Base-by-base conservation (phyloP, 352 stramenopile genomes). In the Paralagenidium karlingii region DNA sequence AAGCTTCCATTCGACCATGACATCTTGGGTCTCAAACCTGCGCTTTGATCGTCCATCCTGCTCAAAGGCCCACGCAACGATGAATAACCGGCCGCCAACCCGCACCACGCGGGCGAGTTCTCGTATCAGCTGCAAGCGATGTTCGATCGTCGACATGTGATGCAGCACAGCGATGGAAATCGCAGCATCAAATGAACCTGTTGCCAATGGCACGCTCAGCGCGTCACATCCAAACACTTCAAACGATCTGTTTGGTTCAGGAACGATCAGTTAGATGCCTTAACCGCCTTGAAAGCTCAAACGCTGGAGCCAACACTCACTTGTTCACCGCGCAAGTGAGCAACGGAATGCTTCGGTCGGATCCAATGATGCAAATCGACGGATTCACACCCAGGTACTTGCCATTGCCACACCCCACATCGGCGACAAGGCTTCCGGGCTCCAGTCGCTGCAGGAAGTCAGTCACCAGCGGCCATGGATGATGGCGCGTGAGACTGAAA, bases 1-100 rank as follows among this genome's bases (percentile, higher is more conserved):
- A 3, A 90, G 60, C 40, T 90, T 90, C 73, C 70, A 87, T 53
- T 90, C 68, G 31, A 87, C 77, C 60, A 87, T 82, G 27, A 87
- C 77, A 38, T 90, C 77, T 40, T 87, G 73, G 41, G 68, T 34
- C 13, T 81, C 59, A 45, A 90, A 90, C 39, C 61, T 58, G 4
- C 76, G 63, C 53, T 87, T 90, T 11, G 76, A 90, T 3, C 55
- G 48, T 51, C 57, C 57, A 36, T 90, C 77, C 45, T 91, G 77
- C 44, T 91, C 74, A 24, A 88, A 88, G 9, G 77, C 74, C 74
- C 77, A 91, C 8, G 68, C 77, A 11, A 88, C 71, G 33, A 91
- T 61, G 21, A 67, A 59, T 15, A 91, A 38, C 0, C 58, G 43
- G 0, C 66, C 71, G 10, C 77, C 68, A 19, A 82, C 53, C 16